Conservation (phyloP, 257 asterid species). For the Craterostigma plantagineum region DNA sequence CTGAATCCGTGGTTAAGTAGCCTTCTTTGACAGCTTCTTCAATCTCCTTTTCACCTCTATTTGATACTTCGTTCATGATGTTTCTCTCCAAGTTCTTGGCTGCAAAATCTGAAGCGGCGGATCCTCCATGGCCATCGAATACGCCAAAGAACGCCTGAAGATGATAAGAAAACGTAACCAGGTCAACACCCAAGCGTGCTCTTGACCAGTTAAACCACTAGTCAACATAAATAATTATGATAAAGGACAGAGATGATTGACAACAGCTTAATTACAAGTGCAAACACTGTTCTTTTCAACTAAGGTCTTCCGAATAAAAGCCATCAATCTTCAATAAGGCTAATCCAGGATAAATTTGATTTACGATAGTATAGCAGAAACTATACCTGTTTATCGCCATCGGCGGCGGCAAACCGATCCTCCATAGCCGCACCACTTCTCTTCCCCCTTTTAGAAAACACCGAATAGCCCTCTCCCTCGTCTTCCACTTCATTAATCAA, state of each 20-base stretch:
- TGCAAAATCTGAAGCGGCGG: conserved; percentile 52
- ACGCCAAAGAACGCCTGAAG: conserved; percentile 67
- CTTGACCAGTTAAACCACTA: no score
- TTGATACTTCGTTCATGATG: conserved; percentile 21
- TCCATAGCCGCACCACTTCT: conserved; percentile 54
- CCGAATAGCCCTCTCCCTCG: conserved; percentile 62
- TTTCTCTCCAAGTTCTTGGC: conserved; percentile 33
- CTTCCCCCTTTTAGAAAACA: conserved; percentile 59
- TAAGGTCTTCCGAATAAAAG: no score
- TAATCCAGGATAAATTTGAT: conserved; percentile 21
- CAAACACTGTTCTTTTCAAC: no score
- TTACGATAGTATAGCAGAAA: conserved; percentile 17
- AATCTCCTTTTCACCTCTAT: conserved; percentile 21
- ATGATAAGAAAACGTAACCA: not conserved
- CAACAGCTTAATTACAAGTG: not conserved
- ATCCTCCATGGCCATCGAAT: conserved; percentile 79
- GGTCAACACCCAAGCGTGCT: no score
- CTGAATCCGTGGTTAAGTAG: conserved; percentile 45
- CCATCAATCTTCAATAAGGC: not conserved
- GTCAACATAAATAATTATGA: no score
- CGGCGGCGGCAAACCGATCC: conserved; percentile 62
- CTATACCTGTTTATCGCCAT: conserved; percentile 19
- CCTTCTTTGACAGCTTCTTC: conserved; percentile 48
- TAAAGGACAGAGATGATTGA: no score
- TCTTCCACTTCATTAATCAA: conserved; percentile 20